phyloP scores from a whole-genome alignment of 1,284 basidiomycete genomes.

The Caloboletus inedulis region DNA sequence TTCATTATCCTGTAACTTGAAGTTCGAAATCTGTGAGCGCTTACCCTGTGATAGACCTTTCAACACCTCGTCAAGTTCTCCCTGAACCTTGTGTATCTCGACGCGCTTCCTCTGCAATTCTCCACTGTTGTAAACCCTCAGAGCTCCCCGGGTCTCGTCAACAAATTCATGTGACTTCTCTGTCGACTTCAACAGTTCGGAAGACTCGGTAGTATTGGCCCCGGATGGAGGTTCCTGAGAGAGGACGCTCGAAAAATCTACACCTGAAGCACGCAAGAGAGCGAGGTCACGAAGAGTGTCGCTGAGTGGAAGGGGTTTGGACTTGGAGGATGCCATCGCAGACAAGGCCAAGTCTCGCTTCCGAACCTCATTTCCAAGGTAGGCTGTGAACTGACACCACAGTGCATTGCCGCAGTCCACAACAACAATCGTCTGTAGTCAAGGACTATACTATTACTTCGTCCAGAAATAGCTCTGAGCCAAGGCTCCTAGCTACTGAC shows the following conservation, averaged over 20 bases:
- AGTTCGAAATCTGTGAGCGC: slow-evolving; percentile 1
- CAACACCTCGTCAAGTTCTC: slow-evolving; percentile 38
- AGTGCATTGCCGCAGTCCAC: background rate
- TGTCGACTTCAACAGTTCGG: slow-evolving; percentile 40
- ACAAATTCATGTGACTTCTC: slow-evolving; percentile 54
- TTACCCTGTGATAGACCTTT: slow-evolving; percentile 29
- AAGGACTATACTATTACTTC: background rate
- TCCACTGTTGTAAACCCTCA: slow-evolving; percentile 52
- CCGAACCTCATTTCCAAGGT: background rate
- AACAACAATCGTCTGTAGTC: background rate
- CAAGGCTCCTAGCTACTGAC: background rate
- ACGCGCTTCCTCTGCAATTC: slow-evolving; percentile 45
- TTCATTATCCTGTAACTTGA: background rate
- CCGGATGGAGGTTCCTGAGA: slow-evolving; percentile 20
- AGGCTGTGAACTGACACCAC: background rate
- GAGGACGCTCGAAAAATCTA: slow-evolving; percentile 49
- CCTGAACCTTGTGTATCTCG: slow-evolving; percentile 48
- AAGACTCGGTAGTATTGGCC: slow-evolving; percentile 12
- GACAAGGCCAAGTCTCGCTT: background rate
- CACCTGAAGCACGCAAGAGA: slow-evolving; percentile 56
- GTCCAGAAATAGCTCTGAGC: background rate
- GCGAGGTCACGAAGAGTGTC: slow-evolving; percentile 71
- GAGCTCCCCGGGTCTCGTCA: slow-evolving; percentile 46
- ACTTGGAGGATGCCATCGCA: slow-evolving; percentile 36
- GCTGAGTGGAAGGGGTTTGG: slow-evolving; percentile 54